These are phyloP conservation scores for Torulaspora indica DNA, from an alignment of 805 yeast species.

Conservation along the genomic window DNA sequence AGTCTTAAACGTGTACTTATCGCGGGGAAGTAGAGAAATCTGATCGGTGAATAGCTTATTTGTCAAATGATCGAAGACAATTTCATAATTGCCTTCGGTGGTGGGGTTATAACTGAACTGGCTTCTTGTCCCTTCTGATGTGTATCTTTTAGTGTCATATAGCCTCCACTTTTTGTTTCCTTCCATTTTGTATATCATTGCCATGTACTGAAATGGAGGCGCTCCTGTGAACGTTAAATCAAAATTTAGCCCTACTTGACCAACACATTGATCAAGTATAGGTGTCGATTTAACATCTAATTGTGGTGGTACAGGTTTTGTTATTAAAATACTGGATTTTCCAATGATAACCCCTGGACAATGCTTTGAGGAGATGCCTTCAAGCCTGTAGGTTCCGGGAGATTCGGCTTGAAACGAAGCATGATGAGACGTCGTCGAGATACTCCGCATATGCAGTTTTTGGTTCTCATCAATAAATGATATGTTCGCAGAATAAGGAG, in stretches of 20 bases:
- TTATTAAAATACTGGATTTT: conserved; percentile 49
- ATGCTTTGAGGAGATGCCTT: conserved; percentile 49
- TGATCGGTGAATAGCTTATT: conserved; percentile 58
- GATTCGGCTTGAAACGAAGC: conserved; percentile 41
- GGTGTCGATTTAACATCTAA: conserved; percentile 43
- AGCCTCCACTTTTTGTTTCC: conserved; percentile 24
- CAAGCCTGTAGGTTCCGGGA: conserved; percentile 65
- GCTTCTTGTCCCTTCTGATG: conserved; percentile 43
- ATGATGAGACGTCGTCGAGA: conserved; percentile 27
- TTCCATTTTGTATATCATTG: conserved; percentile 53
- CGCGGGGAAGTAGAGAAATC: conserved; percentile 34
- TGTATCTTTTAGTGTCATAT: conserved; percentile 37
- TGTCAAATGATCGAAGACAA: conserved; percentile 58
- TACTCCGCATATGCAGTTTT: conserved; percentile 19
- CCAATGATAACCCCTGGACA: conserved; percentile 67
- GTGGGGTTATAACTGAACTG: conserved; percentile 70
- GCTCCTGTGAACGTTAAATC: conserved; percentile 66
- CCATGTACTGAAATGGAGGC: conserved; percentile 72
- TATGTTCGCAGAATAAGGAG: conserved; percentile 38
- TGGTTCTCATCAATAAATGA: conserved; percentile 32
- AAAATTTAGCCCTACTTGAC: conserved; percentile 80
- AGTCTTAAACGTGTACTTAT: conserved; percentile 55
- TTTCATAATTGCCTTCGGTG: conserved; percentile 73
- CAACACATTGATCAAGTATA: conserved; percentile 82
- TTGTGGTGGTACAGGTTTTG: conserved; percentile 53